These are phyloP conservation scores for Ustilago sp. DNA, from an alignment of 1,284 basidiomycete genomes.

Conservation along the genomic window DNA sequence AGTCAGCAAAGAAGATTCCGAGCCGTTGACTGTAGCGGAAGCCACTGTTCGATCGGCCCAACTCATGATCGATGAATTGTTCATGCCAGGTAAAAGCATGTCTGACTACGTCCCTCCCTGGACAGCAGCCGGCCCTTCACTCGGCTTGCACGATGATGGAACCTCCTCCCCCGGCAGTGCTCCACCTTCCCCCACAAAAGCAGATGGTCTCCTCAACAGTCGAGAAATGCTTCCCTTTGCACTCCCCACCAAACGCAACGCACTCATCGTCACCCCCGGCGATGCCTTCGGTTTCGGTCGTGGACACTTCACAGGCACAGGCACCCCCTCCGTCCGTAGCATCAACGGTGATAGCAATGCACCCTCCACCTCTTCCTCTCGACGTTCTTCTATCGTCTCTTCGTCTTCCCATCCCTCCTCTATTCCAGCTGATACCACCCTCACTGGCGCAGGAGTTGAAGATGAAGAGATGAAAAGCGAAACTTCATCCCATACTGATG, in stretches of 20 bases:
- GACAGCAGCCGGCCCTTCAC: conserved; percentile 46
- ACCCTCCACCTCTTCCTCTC: conserved; percentile 19
- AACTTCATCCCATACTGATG: conserved; percentile 27
- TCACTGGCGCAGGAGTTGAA: background rate
- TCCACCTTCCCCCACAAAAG: conserved; percentile 35
- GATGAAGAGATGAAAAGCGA: conserved; percentile 31
- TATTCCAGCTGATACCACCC: background rate
- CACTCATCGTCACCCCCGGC: conserved; percentile 76
- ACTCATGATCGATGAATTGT: conserved; percentile 55
- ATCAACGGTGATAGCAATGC: conserved; percentile 32
- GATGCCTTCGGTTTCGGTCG: conserved; percentile 71
- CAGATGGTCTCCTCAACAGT: conserved; percentile 76
- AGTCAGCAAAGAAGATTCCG: conserved; percentile 6
- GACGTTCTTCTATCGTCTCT: conserved; percentile 29
- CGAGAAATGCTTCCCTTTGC: conserved; percentile 90
- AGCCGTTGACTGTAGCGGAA: conserved; percentile 46
- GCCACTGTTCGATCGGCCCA: conserved; percentile 43
- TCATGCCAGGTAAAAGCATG: conserved; percentile 56
- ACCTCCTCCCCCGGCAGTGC: conserved; percentile 7
- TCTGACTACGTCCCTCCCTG: conserved; percentile 60
- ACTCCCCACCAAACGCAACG: conserved; percentile 81
- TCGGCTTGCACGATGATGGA: conserved; percentile 41
- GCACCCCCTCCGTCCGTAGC: conserved; percentile 53
- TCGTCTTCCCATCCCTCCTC: conserved; percentile 6
- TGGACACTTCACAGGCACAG: conserved; percentile 63